Base-by-base conservation (phyloP, 202 grass and related monocot species). In the Eragrostis tef region DNA sequence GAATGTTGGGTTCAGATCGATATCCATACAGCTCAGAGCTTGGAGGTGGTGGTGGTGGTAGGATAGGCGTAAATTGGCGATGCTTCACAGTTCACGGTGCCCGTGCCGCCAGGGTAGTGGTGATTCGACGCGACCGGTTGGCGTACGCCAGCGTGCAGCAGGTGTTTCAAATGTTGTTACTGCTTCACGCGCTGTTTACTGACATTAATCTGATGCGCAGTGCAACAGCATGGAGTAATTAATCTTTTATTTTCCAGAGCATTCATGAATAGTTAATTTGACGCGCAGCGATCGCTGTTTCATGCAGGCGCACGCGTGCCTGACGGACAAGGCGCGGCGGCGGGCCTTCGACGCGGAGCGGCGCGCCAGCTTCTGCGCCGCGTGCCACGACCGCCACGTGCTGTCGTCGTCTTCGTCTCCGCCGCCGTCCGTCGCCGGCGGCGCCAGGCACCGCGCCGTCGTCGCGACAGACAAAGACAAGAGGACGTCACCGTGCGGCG, bases 251-350 rank as follows among this genome's bases (percentile, higher is more conserved):
- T 58, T 58, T 58, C 3, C 9, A 11, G 9, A 59, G 20, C 56
- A 59, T 59, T 6, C 56, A 47, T 9, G 68, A 71, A 15, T 17
- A 53, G 14, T 31, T 72, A 2, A 54, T 50, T 11, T 71, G 45
- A 29, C 15, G 47, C n/a, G 64, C 16, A 13, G 41, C 10, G 20
- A 19, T 36, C 70, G 14, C 49, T 26, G 70, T 39, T 54, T 43
- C n/a, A n/a, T 67, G 75, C 81, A 98, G 96, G 96, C 96, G 71
- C 87, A 93, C 48, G 87, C 81, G 64, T 95, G 92, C 81, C 78
- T 99, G 46, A 87, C 85, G 13, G 90, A 99, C 83, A 64, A 65
- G 92, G 70, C 74, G 16, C 79, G 84, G 48, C 89, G 96, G 83
- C 51, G 75, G 70, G 65, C 73, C 31, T 99, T 93, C 85, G 58